Base-by-base conservation (phyloP, 2,329 filamentous ascomycete species). In the Colletotrichum brevisporum region DNA sequence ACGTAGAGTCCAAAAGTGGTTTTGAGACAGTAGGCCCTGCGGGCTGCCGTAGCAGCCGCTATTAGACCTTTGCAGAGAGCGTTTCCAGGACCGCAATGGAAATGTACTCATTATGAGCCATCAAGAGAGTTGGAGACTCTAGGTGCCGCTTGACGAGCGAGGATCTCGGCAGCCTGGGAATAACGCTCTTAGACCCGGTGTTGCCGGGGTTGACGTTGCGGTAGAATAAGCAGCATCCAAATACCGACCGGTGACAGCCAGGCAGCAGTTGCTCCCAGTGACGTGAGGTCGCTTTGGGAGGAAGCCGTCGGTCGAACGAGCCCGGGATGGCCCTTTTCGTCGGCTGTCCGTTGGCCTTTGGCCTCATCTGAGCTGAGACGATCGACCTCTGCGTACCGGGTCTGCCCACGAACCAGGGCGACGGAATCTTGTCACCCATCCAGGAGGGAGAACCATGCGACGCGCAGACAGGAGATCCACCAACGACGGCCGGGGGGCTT, bases 391-490 rank as follows among this genome's bases (percentile, higher is more conserved):
- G 27, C n/a, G 31, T 47, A 54, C 54, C 27, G 27, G 21, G 52
- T 66, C n/a, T 69, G 66, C 55, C 66, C 67, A 39, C 51, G 50
- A 69, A 69, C 67, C 67, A 67, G 62, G 67, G 62, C 62, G 45
- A 61, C 26, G 67, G 67, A 51, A 60, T 36, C 15, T 55, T 51
- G 56, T 21, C 56, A 61, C 24, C 41, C 26, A 36, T 55, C 24
- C 41, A 26, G 61, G 53, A n/a, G 60, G 61, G 53, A n/a, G 60
- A 54, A 26, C 64, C 52, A 67, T 63, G 51, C 64, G 36, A 62
- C 41, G 57, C 24, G 27, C 31, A 56, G 18, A 24, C 12, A 43
- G 12, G 15, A 15, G 61, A 45, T 41, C 62, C 61, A 66, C 61
- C 41, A 15, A 15, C 8, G 21, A 57, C 48, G 43, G 43, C 62